A percentile compares a stretch with the other conserved stretches of the same genome.
Conservation (phyloP, 306 rosid genomes). For the Lathyrus tuberosus region DNA sequence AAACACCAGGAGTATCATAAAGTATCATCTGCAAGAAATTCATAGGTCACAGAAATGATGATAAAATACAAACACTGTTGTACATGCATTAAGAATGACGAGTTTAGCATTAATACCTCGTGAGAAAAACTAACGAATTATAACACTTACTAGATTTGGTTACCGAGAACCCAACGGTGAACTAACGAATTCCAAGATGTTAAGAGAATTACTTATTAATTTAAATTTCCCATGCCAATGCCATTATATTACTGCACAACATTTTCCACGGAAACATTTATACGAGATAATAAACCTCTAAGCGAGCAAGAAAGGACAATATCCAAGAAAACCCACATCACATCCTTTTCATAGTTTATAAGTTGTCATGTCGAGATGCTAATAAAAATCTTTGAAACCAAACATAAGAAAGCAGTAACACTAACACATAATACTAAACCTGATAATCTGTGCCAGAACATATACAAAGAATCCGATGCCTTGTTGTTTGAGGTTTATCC, state of each 20-base stretch:
- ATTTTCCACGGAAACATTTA: slow-evolving; percentile 27
- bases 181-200: slow-evolving; percentile 12
- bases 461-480: slow-evolving; percentile 94
- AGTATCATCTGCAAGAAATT: slow-evolving; percentile 74
- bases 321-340: slow-evolving; percentile 3
- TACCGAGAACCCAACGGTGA: no score
- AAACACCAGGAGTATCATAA: slow-evolving; percentile 94
- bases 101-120: slow-evolving; percentile 5
- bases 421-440: slow-evolving; percentile 56
- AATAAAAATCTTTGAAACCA: slow-evolving; percentile 5
- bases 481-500: slow-evolving; percentile 94
- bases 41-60: slow-evolving; percentile 33
- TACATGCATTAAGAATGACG: slow-evolving; percentile 10
- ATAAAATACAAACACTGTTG: slow-evolving; percentile 13
- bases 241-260: not conserved
- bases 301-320: not conserved
- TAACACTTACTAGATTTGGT: no score
- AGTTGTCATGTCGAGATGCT: not conserved
- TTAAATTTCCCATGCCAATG: slow-evolving; percentile 6
- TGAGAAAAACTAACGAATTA: slow-evolving; percentile 12
- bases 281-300: slow-evolving; percentile 12
- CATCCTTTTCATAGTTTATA: slow-evolving; percentile 1
- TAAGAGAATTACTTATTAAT: slow-evolving; percentile 10
- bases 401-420: slow-evolving; percentile 28
- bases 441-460: slow-evolving; percentile 88